Percentiles rank a stretch among this genome's conserved stretches.
phyloP scores from a whole-genome alignment of 139 green algal genomes.

The Micromonas pusilla region DNA sequence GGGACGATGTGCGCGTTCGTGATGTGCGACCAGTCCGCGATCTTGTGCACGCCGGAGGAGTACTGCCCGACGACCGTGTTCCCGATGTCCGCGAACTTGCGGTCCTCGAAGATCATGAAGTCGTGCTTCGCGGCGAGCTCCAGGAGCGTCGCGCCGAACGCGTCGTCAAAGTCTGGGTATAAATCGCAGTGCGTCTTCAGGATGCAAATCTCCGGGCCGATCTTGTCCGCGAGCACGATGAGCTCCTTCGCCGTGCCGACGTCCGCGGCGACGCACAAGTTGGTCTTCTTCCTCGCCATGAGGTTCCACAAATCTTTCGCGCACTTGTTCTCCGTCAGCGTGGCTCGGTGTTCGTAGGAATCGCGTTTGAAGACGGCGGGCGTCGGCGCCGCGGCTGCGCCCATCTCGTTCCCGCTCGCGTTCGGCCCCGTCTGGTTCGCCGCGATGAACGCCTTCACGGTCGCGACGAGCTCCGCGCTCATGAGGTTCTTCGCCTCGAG shows the following conservation, averaged over 20 bases:
- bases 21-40: slow-evolving; percentile 94
- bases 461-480: slow-evolving; percentile 32
- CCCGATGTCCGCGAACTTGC: slow-evolving; percentile 99
- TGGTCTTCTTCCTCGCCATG: slow-evolving; percentile 90
- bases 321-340: slow-evolving; percentile 27
- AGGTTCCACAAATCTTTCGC: slow-evolving; percentile 74
- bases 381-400: not conserved
- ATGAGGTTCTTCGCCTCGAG: slow-evolving; percentile 42
- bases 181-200: slow-evolving; percentile 87
- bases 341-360: slow-evolving; percentile 69
- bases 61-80: slow-evolving; percentile 93
- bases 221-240: slow-evolving; percentile 75
- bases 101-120: slow-evolving; percentile 99
- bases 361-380: slow-evolving; percentile 37
- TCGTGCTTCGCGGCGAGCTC: slow-evolving; percentile 83
- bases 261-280: slow-evolving; percentile 93
- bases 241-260: slow-evolving; percentile 81
- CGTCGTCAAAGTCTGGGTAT: slow-evolving; percentile 41
- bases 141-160: slow-evolving; percentile 42
- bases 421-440: slow-evolving; percentile 81
- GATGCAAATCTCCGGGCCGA: slow-evolving; percentile 89
- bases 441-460: slow-evolving; percentile 74
- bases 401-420: slow-evolving; percentile 21
- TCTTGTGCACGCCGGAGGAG: slow-evolving; percentile 71
- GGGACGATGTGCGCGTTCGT: slow-evolving; percentile 94